A percentile compares a stretch with the other conserved stretches of the same genome.
These are phyloP conservation scores for Candida maesae DNA, from an alignment of 805 yeast genomes.

Conservation along the genomic window DNA sequence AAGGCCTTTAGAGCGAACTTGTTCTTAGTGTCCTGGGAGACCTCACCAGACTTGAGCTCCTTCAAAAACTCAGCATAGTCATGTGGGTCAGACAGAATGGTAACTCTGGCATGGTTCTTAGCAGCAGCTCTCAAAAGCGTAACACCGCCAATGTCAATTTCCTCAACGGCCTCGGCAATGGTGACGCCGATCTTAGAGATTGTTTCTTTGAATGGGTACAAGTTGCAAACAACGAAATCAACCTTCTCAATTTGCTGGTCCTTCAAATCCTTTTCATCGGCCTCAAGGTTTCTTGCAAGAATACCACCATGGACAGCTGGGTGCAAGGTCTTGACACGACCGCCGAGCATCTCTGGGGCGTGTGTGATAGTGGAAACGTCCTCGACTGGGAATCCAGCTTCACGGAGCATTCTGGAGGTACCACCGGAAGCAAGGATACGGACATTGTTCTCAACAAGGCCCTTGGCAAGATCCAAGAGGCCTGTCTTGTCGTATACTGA, in stretches of 20 bases:
- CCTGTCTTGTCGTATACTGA: slow-evolving; percentile 99
- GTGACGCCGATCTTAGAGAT: slow-evolving; percentile 94
- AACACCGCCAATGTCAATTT: slow-evolving; percentile 97
- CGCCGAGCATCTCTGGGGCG: slow-evolving; percentile 99
- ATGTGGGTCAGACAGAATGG: slow-evolving; percentile 89
- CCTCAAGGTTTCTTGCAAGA: slow-evolving; percentile 86
- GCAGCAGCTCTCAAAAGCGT: slow-evolving; percentile 98
- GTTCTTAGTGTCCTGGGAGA: slow-evolving; percentile 72
- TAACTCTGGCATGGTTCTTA: slow-evolving; percentile 94
- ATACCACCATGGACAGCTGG: slow-evolving; percentile 99
- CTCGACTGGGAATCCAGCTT: slow-evolving; percentile 97
- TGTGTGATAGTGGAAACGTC: slow-evolving; percentile 94
- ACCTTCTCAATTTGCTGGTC: slow-evolving; percentile 93
- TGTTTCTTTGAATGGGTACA: slow-evolving; percentile 97
- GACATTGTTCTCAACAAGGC: slow-evolving; percentile 82
- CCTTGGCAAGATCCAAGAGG: slow-evolving; percentile 91
- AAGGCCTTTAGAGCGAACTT: slow-evolving; percentile 92
- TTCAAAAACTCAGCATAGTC: slow-evolving; percentile 86
- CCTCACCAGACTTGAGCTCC: slow-evolving; percentile 68
- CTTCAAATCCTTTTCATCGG: slow-evolving; percentile 84
- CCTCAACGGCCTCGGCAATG: slow-evolving; percentile 96
- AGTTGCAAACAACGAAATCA: slow-evolving; percentile 94
- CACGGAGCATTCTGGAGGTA: slow-evolving; percentile 89
- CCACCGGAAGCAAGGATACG: slow-evolving; percentile 97
- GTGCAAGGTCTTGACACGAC: slow-evolving; percentile 96